Conservation (phyloP, 345 rosid species). For the Nasturtium officinale region DNA sequence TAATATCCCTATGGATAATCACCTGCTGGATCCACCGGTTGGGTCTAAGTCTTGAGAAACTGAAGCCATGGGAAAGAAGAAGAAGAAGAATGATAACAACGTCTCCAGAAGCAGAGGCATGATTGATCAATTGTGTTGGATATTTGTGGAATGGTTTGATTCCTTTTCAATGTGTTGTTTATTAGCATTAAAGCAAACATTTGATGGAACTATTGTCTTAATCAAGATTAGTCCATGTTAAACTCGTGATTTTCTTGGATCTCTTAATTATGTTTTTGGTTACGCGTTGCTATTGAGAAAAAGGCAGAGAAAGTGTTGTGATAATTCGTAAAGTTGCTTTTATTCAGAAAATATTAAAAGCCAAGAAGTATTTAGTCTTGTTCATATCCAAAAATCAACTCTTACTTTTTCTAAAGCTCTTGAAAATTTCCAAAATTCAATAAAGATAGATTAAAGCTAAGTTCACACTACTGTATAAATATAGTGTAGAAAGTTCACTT, state of each 20-base stretch:
- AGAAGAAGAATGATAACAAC: constrained; percentile 11
- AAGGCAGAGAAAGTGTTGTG: constrained; percentile 24
- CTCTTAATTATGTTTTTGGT: not conserved
- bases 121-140: not conserved
- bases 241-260: constrained; percentile 16
- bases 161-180: not conserved
- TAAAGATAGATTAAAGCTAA: not conserved
- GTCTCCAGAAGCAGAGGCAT: constrained; percentile 8
- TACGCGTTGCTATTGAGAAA: constrained; percentile 28
- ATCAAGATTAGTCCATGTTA: not conserved
- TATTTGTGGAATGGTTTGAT: not conserved
- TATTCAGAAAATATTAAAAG: constrained; percentile 1
- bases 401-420: not conserved
- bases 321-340: constrained; percentile 10
- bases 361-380: not conserved
- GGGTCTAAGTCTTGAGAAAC: constrained; percentile 26
- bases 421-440: not conserved
- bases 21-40: constrained; percentile 49
- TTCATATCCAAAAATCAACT: constrained; percentile 29
- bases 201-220: not conserved
- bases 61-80: not conserved
- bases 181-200: constrained; percentile 18
- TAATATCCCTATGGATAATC: constrained; percentile 72
- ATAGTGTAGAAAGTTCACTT: not conserved
- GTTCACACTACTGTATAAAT: constrained; percentile 24